Percentiles rank a stretch among this genome's conserved stretches.
Conservation (phyloP, 1,139 yeast species). For the Hanseniaspora gamundiae region DNA sequence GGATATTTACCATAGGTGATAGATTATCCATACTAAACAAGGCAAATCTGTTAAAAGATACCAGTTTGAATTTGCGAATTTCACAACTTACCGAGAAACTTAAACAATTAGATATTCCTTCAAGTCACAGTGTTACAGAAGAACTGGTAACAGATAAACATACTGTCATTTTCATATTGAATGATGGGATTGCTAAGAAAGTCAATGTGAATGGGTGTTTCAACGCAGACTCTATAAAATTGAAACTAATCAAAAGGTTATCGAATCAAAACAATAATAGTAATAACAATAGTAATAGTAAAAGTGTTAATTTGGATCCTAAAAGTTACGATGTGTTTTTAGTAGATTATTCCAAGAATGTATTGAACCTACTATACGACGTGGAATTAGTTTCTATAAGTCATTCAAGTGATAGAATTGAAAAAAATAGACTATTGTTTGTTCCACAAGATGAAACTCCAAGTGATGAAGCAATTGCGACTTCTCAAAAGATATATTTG, state of each 20-base stretch:
- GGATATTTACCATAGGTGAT: conserved; percentile 72
- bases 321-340: conserved; percentile 41
- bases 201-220: conserved; percentile 72
- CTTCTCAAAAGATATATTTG: conserved; percentile 36
- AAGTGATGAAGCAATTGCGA: conserved; percentile 51
- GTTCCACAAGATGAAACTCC: conserved; percentile 58
- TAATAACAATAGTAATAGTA: no score
- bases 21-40: conserved; percentile 42
- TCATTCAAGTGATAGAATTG: conserved; percentile 59
- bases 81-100: conserved; percentile 27
- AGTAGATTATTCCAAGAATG: conserved; percentile 30
- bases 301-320: conserved; percentile 26
- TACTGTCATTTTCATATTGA: conserved; percentile 55
- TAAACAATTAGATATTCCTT: conserved; percentile 11
- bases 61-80: conserved; percentile 8
- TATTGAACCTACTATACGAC: conserved; percentile 49
- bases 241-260: conserved; percentile 52
- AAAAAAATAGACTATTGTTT: conserved; percentile 61
- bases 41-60: conserved; percentile 17
- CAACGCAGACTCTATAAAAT: conserved; percentile 68
- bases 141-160: conserved; percentile 29
- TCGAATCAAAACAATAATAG: conserved; percentile 27
- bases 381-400: conserved; percentile 76
- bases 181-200: conserved; percentile 62
- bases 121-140: conserved; percentile 14